These are phyloP conservation scores for Coniochaeta sp. DNA, from an alignment of 2,329 filamentous ascomycete genomes.

Conservation along the genomic window DNA sequence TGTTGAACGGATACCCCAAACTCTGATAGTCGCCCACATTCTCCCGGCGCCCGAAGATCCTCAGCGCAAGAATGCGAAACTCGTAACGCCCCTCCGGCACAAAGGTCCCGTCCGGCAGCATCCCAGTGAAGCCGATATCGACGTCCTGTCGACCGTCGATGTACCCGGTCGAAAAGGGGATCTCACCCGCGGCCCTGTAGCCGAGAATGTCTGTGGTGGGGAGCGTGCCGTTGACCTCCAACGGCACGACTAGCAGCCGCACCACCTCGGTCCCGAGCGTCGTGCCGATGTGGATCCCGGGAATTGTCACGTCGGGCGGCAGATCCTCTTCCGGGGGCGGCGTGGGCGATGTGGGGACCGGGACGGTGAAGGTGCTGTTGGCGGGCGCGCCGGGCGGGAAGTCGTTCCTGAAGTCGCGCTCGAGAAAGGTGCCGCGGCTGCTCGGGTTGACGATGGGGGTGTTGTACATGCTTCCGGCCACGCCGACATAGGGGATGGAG, in stretches of 20 bases:
- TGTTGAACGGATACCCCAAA: background rate
- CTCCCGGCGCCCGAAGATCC: background rate
- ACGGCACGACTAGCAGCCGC: background rate
- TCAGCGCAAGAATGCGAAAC: constrained; percentile 4
- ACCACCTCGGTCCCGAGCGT: background rate
- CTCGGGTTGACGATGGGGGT: constrained; percentile 5
- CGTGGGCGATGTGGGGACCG: background rate
- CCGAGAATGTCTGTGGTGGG: background rate
- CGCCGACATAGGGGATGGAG: constrained; percentile 31
- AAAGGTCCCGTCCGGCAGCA: background rate
- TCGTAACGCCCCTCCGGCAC: background rate
- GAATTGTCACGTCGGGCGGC: background rate
- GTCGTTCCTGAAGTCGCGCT: constrained; percentile 2
- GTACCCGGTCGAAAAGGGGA: background rate
- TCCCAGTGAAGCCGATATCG: background rate
- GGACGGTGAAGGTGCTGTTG: constrained; percentile 1
- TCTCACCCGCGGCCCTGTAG: background rate
- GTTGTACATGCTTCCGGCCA: constrained; percentile 19
- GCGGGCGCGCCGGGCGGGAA: background rate
- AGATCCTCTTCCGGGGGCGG: background rate
- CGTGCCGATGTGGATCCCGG: background rate
- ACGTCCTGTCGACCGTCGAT: background rate
- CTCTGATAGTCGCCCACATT: background rate
- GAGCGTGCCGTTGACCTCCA: background rate
- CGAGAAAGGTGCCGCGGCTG: constrained; percentile 9